Percentiles rank a stretch among this genome's conserved stretches.
Conservation (phyloP, 768 basidiomycete species). For the Lentinula sp. region DNA sequence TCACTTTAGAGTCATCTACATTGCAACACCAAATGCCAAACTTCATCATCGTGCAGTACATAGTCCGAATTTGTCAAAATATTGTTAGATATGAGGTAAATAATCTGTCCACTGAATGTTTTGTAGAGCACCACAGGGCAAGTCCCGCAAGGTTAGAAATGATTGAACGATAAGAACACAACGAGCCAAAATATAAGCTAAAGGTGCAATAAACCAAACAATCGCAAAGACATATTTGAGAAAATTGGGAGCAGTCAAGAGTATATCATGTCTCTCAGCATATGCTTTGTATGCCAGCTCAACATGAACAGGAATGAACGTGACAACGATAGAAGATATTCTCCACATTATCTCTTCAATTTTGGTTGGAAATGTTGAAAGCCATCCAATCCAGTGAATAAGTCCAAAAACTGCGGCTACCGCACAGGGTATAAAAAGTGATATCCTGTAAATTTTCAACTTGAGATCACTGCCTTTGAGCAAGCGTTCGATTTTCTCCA, state of each 20-base stretch:
- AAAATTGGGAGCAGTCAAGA: background rate
- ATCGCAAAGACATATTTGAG: background rate
- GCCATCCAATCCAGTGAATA: background rate
- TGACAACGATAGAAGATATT: background rate
- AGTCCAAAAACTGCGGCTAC: background rate
- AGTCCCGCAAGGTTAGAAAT: background rate
- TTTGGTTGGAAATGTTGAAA: background rate
- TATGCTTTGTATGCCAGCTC: background rate
- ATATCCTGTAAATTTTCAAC: background rate
- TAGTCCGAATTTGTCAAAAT: no score
- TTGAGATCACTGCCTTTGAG: background rate
- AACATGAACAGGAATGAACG: background rate
- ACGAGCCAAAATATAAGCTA: background rate
- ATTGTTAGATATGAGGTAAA: background rate
- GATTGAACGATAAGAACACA: background rate
- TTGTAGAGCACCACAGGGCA: background rate
- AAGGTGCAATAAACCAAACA: background rate
- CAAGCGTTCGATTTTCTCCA: background rate
- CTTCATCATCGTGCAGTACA: no score
- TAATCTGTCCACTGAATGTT: background rate
- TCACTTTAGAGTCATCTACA: no score
- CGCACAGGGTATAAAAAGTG: background rate
- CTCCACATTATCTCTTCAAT: background rate
- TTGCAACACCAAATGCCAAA: no score
- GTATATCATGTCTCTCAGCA: background rate